These are phyloP conservation scores for Auricularia sp. DNA, from an alignment of 768 basidiomycete species.

Conservation along the genomic window DNA sequence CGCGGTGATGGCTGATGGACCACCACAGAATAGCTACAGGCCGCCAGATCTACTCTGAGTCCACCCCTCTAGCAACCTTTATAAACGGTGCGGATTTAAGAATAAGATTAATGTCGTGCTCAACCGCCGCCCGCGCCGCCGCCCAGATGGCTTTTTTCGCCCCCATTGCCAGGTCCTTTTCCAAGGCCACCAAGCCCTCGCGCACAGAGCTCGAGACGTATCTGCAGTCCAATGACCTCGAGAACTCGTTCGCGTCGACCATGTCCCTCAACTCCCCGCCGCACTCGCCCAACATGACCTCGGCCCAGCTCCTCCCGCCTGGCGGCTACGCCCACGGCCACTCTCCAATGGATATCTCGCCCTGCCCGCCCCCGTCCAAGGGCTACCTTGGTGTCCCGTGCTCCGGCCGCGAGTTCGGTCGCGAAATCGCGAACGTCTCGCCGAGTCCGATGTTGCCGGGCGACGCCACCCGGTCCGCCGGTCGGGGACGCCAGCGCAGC, in stretches of 20 bases:
- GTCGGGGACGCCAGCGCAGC: slow-evolving; percentile 50
- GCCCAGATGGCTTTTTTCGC: slow-evolving; percentile 7
- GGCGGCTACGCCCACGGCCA: slow-evolving; percentile 13
- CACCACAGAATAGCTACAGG: neutral
- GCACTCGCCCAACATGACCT: slow-evolving; percentile 3
- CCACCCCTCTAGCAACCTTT: no score
- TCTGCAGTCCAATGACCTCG: slow-evolving; percentile 60
- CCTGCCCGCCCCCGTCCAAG: slow-evolving; percentile 26
- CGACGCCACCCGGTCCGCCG: slow-evolving; percentile 29
- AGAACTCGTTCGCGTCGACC: slow-evolving; percentile 72
- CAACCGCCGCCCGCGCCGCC: neutral
- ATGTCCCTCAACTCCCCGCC: slow-evolving; percentile 72
- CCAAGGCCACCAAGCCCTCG: slow-evolving; percentile 1
- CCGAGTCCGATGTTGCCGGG: slow-evolving; percentile 11
- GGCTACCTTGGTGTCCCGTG: slow-evolving; percentile 39
- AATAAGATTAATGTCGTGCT: slow-evolving; percentile 4
- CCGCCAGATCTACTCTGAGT: neutral
- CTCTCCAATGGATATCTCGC: slow-evolving; percentile 72
- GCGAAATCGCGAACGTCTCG: slow-evolving; percentile 54
- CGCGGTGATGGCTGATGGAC: neutral
- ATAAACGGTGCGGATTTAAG: slow-evolving; percentile 1
- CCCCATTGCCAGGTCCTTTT: neutral
- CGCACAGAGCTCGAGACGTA: slow-evolving; percentile 23
- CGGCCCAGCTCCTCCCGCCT: slow-evolving; percentile 29
- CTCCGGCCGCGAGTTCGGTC: slow-evolving; percentile 62